A percentile compares a stretch with the other conserved stretches of the same genome.
These are phyloP conservation scores for Trichoderma semiorbis DNA, from an alignment of 2,329 filamentous ascomycete species.

Conservation along the genomic window DNA sequence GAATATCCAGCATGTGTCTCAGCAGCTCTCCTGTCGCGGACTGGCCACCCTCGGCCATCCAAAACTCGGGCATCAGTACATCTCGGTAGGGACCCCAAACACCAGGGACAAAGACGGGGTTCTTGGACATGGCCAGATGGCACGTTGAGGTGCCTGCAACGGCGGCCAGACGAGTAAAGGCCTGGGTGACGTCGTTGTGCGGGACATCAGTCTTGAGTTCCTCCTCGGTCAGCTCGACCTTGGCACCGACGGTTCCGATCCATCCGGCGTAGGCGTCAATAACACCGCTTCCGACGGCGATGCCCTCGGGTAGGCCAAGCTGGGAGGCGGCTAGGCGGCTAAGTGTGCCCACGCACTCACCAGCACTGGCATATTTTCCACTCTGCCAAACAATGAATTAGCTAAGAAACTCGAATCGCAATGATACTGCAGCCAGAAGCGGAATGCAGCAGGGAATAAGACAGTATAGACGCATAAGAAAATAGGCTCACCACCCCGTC, in stretches of 20 bases:
- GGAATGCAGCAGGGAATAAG: conserved; percentile 16
- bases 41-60: conserved; percentile 97
- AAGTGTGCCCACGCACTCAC: conserved; percentile 81
- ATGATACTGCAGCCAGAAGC: not conserved
- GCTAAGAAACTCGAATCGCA: not conserved
- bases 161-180: conserved; percentile 86
- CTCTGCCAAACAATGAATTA: conserved; percentile 57
- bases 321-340: conserved; percentile 79
- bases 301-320: conserved; percentile 79
- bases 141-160: conserved; percentile 97
- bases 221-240: conserved; percentile 69
- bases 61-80: conserved; percentile 84
- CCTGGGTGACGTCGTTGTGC: conserved; percentile 85
- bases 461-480: conserved; percentile 23
- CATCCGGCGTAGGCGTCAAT: conserved; percentile 98
- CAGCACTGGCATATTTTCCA: conserved; percentile 84
- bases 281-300: conserved; percentile 91
- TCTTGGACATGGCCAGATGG: conserved; percentile 90
- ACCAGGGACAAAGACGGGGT: conserved; percentile 89
- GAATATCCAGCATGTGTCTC: conserved; percentile 91
- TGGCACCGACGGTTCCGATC: conserved; percentile 98
- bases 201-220: conserved; percentile 64
- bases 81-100: conserved; percentile 98
- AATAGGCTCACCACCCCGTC: conserved; percentile 78
- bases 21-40: conserved; percentile 93